A percentile compares a stretch with the other conserved stretches of the same genome.
phyloP scores from a whole-genome alignment of 106 monocot species.

The Posidonia australis region DNA sequence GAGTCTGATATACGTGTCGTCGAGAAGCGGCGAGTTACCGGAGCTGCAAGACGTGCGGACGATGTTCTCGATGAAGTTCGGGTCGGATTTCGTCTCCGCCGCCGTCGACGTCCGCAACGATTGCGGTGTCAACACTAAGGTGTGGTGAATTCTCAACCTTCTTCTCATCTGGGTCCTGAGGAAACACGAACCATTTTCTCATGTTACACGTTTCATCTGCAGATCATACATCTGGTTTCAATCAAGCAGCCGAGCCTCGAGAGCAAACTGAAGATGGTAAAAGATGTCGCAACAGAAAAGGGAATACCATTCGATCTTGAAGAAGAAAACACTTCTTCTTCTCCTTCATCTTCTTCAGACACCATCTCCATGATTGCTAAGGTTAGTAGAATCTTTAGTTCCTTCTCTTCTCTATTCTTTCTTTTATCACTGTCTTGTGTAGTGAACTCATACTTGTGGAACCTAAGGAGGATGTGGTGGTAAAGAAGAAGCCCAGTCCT shows the following conservation, averaged over 20 bases:
- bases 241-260: slow-evolving; percentile 46
- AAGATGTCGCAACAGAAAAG: slow-evolving; percentile 57
- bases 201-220: neutral
- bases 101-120: slow-evolving; percentile 45
- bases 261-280: slow-evolving; percentile 33
- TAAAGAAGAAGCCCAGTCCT: neutral
- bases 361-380: neutral
- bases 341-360: too few species aligned
- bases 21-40: slow-evolving; percentile 55
- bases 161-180: neutral
- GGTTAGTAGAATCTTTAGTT: neutral
- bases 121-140: slow-evolving; percentile 50
- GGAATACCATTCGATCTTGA: slow-evolving; percentile 36
- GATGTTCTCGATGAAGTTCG: slow-evolving; percentile 43
- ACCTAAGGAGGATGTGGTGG: neutral
- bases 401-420: neutral
- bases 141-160: neutral
- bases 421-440: neutral
- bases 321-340: slow-evolving; percentile 8
- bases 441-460: neutral
- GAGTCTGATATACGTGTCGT: slow-evolving; percentile 44
- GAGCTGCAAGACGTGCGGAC: slow-evolving; percentile 52
- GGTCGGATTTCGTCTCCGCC: slow-evolving; percentile 45
- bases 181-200: neutral
- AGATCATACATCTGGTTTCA: slow-evolving; percentile 73